Percentiles rank a stretch among this genome's conserved stretches.
These are phyloP conservation scores for Lipomyces spencermartinsiae DNA, from an alignment of 805 yeast genomes.

Conservation along the genomic window DNA sequence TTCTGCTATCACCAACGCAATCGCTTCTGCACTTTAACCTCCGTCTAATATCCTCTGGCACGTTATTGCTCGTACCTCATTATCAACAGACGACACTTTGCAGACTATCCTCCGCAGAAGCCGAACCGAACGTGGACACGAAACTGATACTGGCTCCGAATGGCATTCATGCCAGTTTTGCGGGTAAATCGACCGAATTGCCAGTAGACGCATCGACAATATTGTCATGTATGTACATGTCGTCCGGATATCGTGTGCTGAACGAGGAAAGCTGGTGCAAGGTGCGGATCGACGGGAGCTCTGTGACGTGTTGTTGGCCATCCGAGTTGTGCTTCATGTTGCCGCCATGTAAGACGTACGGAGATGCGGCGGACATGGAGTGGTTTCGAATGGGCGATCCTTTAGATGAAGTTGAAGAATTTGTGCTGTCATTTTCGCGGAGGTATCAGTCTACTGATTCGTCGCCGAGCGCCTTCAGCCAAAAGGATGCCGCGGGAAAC, in stretches of 20 bases:
- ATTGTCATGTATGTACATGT: conserved; percentile 17
- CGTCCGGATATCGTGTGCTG: conserved; percentile 31
- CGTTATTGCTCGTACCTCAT: conserved; percentile 29
- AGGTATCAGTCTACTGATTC: conserved; percentile 13
- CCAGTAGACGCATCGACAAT: conserved; percentile 33
- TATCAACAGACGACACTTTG: conserved; percentile 19
- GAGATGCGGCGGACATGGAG: conserved; percentile 29
- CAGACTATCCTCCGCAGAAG: conserved; percentile 15
- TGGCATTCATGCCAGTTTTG: conserved; percentile 27
- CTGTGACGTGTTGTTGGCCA: conserved; percentile 40
- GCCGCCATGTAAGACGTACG: conserved; percentile 11
- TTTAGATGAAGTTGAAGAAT: conserved; percentile 35
- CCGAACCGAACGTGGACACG: conserved; percentile 14
- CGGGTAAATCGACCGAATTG: conserved; percentile 17
- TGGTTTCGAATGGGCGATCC: conserved; percentile 39
- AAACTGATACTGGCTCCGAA: conserved; percentile 32
- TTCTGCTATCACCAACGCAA: conserved; percentile 28
- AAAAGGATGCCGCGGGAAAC: background rate
- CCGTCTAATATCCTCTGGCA: conserved; percentile 34
- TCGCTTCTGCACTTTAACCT: conserved; percentile 21
- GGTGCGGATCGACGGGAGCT: conserved; percentile 26
- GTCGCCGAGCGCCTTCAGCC: conserved; percentile 17
- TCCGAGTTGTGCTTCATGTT: conserved; percentile 40
- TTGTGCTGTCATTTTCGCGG: conserved; percentile 24
- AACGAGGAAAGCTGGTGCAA: conserved; percentile 31